phyloP scores from a whole-genome alignment of 192 early-diverging fungal genomes.

The Podila horticola region DNA sequence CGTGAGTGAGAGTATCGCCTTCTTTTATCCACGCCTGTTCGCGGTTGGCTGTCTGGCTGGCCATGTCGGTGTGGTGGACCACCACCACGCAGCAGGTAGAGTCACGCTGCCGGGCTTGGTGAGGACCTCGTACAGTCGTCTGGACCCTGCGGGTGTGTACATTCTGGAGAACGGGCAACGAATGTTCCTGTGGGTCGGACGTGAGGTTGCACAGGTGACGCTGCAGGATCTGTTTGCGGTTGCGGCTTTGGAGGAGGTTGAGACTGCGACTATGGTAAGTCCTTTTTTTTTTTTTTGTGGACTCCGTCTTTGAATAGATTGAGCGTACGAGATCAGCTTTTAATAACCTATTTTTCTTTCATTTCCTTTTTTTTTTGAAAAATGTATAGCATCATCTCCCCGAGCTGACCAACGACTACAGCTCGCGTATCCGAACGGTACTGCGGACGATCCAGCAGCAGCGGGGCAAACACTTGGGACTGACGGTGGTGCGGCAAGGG shows the following conservation, averaged over 20 bases:
- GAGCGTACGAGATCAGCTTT: neutral
- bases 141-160: conserved; percentile 84
- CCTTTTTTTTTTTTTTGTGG: neutral
- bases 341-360: neutral
- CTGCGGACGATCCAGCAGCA: conserved; percentile 75
- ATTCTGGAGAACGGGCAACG: conserved; percentile 84
- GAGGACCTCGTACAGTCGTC: conserved; percentile 79
- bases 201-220: conserved; percentile 67
- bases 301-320: neutral
- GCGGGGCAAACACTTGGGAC: conserved; percentile 70
- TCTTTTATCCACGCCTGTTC: conserved; percentile 88
- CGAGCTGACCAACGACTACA: conserved; percentile 69
- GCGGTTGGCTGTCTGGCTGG: conserved; percentile 63
- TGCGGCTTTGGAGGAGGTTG: conserved; percentile 73
- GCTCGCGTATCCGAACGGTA: neutral
- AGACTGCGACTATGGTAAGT: conserved; percentile 68
- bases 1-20: conserved; percentile 77
- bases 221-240: conserved; percentile 88
- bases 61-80: neutral
- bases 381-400: conserved; percentile 69
- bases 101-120: conserved; percentile 73
- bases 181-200: conserved; percentile 91
- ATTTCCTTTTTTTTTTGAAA: conserved; percentile 10
- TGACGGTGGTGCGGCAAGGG: conserved; percentile 86
- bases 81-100: conserved; percentile 49